Evolutionary conservation across 1,284 basidiomycete species (phyloP), one percentile per base, ranked within the genome.

Genomic region (Cutaneotrichosporon cutaneum): DNA sequence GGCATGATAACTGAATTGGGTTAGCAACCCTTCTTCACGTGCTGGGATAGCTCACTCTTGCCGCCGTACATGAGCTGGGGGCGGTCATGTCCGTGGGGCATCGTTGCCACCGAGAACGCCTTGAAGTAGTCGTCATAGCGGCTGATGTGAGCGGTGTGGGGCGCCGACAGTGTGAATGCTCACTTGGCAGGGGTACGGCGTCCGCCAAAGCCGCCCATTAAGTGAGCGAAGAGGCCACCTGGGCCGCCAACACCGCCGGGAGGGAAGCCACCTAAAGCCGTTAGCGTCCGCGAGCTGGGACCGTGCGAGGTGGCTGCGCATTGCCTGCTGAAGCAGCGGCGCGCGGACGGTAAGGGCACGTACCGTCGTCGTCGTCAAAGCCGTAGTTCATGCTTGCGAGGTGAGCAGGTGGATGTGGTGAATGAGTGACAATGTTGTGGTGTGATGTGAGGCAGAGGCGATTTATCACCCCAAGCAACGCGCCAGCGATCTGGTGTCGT

Each of bases 1-100:
- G 96, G 96, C 92, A 99, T 94, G 64, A 99, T 92, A 71, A 99
- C 94, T 95, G 69, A 9, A 39, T 39, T 7, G 48, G 26, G 60
- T 66, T 30, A 69, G 66, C 58, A 21, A 51, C 6, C 6, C 4
- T 33, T 1, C 18, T 27, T 26, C n/a, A 14, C 22, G 9, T 22
- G 24, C 5, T 22, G 7, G 22, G 3, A 30, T 39, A 26, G 18
- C 92, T 78, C 80, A 97, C 94, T 94, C 84, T 99, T 99, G 73
- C 96, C 96, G 70, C 96, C 96, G 72, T 96, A 80, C 57, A 78
- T 65, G 45, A 81, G 65, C 68, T 80, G 75, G 1, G 76, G 70
- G 33, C 80, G 66, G 56, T 79, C 77, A 16, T 74, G 72, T 4
- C 77, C 72, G 14, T 70, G 65, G 1, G 68, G 67, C 76, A 81